Percentiles rank a stretch among this genome's conserved stretches.
Evolutionary conservation across 768 basidiomycete species (phyloP).

Genomic region (Kwoniella heveanensis): DNA sequence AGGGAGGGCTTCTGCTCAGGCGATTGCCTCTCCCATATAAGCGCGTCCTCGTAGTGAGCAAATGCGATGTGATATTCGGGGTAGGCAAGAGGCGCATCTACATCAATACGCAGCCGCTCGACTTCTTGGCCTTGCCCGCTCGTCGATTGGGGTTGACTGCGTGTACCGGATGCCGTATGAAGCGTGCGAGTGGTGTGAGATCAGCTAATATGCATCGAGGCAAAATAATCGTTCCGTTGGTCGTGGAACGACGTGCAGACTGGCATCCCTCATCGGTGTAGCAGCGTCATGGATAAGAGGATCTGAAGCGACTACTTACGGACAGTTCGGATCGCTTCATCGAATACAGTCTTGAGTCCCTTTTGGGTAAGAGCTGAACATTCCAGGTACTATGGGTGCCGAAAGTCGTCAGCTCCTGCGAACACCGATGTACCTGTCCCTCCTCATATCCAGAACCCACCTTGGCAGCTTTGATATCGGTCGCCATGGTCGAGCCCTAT

Average conservation of each 20-base stretch:
- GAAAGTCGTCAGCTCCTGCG: slow-evolving; percentile 12
- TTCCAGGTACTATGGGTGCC: slow-evolving; percentile 44
- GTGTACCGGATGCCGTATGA: background rate
- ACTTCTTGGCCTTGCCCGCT: slow-evolving; percentile 50
- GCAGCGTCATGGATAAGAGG: too few species aligned
- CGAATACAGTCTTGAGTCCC: slow-evolving; percentile 56
- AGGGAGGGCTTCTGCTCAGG: too few species aligned
- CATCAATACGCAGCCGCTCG: slow-evolving; percentile 51
- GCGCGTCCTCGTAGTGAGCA: too few species aligned
- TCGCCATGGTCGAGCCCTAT: slow-evolving; percentile 45
- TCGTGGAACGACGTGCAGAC: too few species aligned
- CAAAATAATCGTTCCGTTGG: too few species aligned
- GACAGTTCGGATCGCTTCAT: slow-evolving; percentile 56
- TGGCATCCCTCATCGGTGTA: too few species aligned
- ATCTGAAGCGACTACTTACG: slow-evolving; percentile 36
- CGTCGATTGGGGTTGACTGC: slow-evolving; percentile 47
- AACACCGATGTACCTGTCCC: background rate
- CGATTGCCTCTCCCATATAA: too few species aligned
- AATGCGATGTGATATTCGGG: too few species aligned
- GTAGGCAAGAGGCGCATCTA: too few species aligned
- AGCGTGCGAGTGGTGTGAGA: too few species aligned
- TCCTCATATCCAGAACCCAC: slow-evolving; percentile 27
- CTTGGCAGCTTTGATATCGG: slow-evolving; percentile 52
- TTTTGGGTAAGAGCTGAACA: slow-evolving; percentile 56
- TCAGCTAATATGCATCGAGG: too few species aligned